Percentiles rank a stretch among this genome's conserved stretches.
Evolutionary conservation across 2,329 filamentous ascomycete genomes (phyloP).

Genomic region (Aspergillus awamori): DNA sequence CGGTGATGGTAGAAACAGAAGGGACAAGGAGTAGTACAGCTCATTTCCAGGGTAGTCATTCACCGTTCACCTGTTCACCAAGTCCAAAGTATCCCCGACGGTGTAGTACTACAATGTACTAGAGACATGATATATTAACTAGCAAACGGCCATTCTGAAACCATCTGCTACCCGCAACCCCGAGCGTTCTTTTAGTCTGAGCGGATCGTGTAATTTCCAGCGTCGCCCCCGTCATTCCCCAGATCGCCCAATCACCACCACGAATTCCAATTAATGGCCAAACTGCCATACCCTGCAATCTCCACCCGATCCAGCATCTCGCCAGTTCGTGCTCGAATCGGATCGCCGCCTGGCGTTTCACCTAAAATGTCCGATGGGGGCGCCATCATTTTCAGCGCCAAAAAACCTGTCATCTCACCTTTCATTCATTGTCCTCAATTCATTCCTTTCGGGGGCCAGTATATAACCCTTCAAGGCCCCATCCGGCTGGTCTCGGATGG

Average conservation of each 20-base stretch:
- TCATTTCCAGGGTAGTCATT: too few species aligned
- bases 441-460: background rate
- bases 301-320: slow-evolving; percentile 4
- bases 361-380: slow-evolving; percentile 6
- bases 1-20: too few species aligned
- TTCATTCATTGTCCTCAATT: background rate
- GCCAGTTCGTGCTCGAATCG: slow-evolving; percentile 7
- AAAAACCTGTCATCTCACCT: background rate
- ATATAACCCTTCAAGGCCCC: background rate
- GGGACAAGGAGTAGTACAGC: too few species aligned
- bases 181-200: background rate
- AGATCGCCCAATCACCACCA: background rate
- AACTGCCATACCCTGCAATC: background rate
- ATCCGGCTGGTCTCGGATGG: background rate
- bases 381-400: slow-evolving; percentile 1
- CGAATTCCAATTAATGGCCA: background rate
- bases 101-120: too few species aligned
- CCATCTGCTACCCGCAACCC: background rate
- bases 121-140: background rate
- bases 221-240: background rate
- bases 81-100: too few species aligned
- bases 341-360: slow-evolving; percentile 8
- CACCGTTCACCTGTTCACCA: too few species aligned
- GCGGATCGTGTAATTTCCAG: slow-evolving; percentile 6
- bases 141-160: background rate